These are phyloP conservation scores for Cerrena zonata DNA, from an alignment of 1,284 basidiomycete genomes.

Conservation along the genomic window DNA sequence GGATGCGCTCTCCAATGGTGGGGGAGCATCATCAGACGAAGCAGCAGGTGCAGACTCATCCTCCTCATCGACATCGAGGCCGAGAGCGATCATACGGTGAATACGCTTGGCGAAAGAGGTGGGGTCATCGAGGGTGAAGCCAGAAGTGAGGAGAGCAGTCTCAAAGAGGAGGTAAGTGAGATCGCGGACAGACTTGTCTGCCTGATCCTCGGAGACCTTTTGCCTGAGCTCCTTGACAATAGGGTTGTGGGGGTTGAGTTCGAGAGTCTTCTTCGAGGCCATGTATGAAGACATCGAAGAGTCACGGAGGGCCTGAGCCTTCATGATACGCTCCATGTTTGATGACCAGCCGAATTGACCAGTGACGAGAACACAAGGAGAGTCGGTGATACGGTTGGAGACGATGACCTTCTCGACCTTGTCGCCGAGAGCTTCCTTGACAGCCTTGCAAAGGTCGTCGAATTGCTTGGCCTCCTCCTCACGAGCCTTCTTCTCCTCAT, in stretches of 20 bases:
- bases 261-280: slow-evolving; percentile 98
- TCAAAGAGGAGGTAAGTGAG: slow-evolving; percentile 94
- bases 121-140: slow-evolving; percentile 93
- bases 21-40: slow-evolving; percentile 33
- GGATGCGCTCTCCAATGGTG: slow-evolving; percentile 50
- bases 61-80: slow-evolving; percentile 76
- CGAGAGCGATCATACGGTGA: slow-evolving; percentile 91
- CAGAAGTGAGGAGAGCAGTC: slow-evolving; percentile 90
- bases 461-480: slow-evolving; percentile 86
- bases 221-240: slow-evolving; percentile 95
- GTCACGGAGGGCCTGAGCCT: slow-evolving; percentile 97
- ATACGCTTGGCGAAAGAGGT: slow-evolving; percentile 93
- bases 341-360: slow-evolving; percentile 99
- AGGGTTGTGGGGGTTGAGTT: slow-evolving; percentile 90
- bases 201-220: slow-evolving; percentile 94
- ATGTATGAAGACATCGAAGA: slow-evolving; percentile 99
- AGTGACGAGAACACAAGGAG: slow-evolving; percentile 94
- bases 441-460: slow-evolving; percentile 85
- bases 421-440: slow-evolving; percentile 98
- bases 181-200: slow-evolving; percentile 97
- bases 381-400: slow-evolving; percentile 96
- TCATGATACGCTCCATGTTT: slow-evolving; percentile 99
- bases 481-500: slow-evolving; percentile 90
- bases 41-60: slow-evolving; percentile 35
- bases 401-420: slow-evolving; percentile 99